Evolutionary conservation across 108 stramenopile species (phyloP), one percentile per base, ranked within the genome.

Genomic region (Chaetoceros tenuissimus): DNA sequence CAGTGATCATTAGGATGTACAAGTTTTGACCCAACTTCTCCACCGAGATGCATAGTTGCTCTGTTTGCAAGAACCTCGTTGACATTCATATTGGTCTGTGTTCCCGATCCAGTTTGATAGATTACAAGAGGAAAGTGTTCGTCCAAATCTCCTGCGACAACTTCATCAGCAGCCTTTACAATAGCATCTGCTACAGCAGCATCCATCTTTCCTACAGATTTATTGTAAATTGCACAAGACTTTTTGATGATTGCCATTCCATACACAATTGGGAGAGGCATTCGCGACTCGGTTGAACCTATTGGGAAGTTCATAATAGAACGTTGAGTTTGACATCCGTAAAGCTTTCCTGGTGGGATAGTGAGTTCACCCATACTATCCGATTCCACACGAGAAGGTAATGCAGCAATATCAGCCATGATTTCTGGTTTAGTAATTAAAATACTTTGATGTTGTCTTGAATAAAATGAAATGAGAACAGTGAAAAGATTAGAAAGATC

Each of bases 51-150:
- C 81, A 95, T 87, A 70, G 94, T 98, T 18, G 97, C 96, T 24
- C 96, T 79, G 72, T 99, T 99, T 18, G 96, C 80, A 30, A 99
- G 67, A 0, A 99, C 98, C 69, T 99, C 97, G 71, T 99, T 99
- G 25, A 91, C 91, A 70, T 99, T 99, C 98, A 99, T 99, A 69
- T 99, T 99, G 28, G 95, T 96, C 66, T 99, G 98, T 3, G 98
- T 99, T 0, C 98, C 98, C 25, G 71, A 74, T 31, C 98, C 97
- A 3, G 98, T 99, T 72, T 99, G 98, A 62, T 83, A 99, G 31
- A 92, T 86, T 5, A 95, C 87, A 24, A 99, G 70, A 3, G 98
- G 98, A 73, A 99, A 98, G 45, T 99, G 97, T 27, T 75, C 84
- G 66, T 97, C 96, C 23, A 88, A 83, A 31, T 88, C 58, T 53